Conservation (phyloP, 129 eudicot genomes). For the Flaveria sonorensis region DNA sequence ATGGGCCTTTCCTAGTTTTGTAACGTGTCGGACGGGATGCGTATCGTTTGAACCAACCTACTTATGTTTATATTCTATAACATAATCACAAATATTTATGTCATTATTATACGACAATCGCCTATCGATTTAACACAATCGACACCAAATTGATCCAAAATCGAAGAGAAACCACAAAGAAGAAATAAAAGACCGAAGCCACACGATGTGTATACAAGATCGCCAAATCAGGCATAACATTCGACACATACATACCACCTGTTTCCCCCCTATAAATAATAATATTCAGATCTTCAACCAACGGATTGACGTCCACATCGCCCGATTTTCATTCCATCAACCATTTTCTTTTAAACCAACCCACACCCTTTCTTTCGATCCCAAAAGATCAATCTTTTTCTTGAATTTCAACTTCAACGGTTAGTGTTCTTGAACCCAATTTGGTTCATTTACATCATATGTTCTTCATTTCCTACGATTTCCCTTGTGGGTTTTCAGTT, state of each 20-base stretch:
- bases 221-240: background rate
- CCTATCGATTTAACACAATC: too few relatives aligned
- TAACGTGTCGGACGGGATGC: too few relatives aligned
- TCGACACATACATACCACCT: background rate
- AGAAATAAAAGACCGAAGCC: background rate
- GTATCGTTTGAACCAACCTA: too few relatives aligned
- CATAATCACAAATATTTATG: too few relatives aligned
- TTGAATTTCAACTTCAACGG: conserved; percentile 1
- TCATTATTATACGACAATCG: too few relatives aligned
- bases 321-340: conserved; percentile 35
- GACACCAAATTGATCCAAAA: background rate
- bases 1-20: too few relatives aligned
- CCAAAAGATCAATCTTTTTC: background rate
- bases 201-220: background rate
- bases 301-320: conserved; percentile 35
- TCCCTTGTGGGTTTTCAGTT: too few relatives aligned
- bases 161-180: background rate
- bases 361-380: conserved; percentile 10
- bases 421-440: conserved; percentile 11
- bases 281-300: background rate
- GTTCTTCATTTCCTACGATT: background rate
- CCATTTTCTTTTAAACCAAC: conserved; percentile 32
- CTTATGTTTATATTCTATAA: too few relatives aligned
- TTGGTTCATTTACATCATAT: background rate
- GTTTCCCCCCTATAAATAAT: background rate